Evolutionary conservation across 768 basidiomycete species (phyloP).

Genomic region (Pisolithus albus): DNA sequence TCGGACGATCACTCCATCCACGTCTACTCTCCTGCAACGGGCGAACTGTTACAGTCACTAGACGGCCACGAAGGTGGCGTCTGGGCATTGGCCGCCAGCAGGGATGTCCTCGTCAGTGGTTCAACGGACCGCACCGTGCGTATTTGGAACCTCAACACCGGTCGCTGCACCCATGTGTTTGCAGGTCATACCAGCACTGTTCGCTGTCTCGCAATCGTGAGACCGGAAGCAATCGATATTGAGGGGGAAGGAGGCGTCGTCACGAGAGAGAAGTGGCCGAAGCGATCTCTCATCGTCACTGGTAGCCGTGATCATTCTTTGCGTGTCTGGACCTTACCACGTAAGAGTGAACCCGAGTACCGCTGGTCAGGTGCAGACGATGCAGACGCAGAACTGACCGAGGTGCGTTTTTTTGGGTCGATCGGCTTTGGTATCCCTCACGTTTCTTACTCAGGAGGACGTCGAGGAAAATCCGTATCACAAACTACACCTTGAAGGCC

Average conservation of each 20-base stretch:
- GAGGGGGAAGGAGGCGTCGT: conserved; percentile 57
- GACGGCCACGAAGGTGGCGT: conserved; percentile 94
- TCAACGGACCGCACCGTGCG: conserved; percentile 91
- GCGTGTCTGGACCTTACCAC: conserved; percentile 61
- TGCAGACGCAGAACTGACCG: conserved; percentile 51
- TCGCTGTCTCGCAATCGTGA: conserved; percentile 90
- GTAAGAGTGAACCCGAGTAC: conserved; percentile 70
- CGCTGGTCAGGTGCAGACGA: conserved; percentile 59
- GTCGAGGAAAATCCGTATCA: conserved; percentile 84
- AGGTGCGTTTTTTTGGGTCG: conserved; percentile 24
- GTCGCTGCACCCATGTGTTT: conserved; percentile 86
- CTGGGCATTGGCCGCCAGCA: conserved; percentile 90
- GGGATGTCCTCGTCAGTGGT: conserved; percentile 84
- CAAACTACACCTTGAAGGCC: conserved; percentile 75
- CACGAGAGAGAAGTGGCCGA: conserved; percentile 65
- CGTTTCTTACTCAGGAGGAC: conserved; percentile 45
- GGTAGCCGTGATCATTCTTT: conserved; percentile 64
- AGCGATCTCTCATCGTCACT: conserved; percentile 65
- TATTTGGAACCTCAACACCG: conserved; percentile 80
- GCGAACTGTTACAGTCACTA: conserved; percentile 64
- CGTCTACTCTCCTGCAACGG: conserved; percentile 84
- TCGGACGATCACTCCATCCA: conserved; percentile 97
- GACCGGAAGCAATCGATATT: conserved; percentile 80
- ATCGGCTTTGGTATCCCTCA: background rate
- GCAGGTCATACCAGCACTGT: conserved; percentile 96